Evolutionary conservation across 352 stramenopile genomes (phyloP), one percentile per base, ranked within the genome.

Genomic region (Pilasporangium apinafurcum): DNA sequence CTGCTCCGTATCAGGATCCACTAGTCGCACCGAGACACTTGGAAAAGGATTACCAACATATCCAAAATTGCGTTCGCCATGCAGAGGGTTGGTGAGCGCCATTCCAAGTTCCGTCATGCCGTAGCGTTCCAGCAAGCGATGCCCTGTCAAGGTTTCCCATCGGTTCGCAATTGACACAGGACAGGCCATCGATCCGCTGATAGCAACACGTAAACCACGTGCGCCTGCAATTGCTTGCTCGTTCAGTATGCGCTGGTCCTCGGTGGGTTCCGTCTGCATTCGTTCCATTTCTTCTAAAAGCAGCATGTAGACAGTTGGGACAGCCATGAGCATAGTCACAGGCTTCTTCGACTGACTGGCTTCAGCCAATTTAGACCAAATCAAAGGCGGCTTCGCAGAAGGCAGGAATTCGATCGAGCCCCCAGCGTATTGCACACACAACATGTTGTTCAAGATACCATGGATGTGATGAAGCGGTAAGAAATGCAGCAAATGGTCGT

Each of bases 31-130:
- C 2, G 75, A 56, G 2, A 96, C 79, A 40, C 69, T 88, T 2
- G 86, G 86, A 25, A 97, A 84, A 12, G 83, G 69, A 32, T 69
- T 41, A 1, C 87, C 90, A 1, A 97, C 90, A 52, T 83, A 91
- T 5, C 87, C 90, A 4, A 90, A 56, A 37, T 88, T 68, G 14
- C 83, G 65, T 10, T 86, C 59, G 20, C 67, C 61, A 43, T 69
- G 55, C 57, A 92, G 49, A 28, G 87, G 74, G 44, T 97, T 96
- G 3, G 78, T 89, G 6, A 97, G 60, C 8, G 78, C 86, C 90
- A 97, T 97, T 8, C 83, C 85, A 36, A 96, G 68, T 59, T 97
- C 87, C 0, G 80, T 96, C 86, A 96, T 97, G 8, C 87, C 87
- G 46, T 96, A 96, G 13, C 89, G 62, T 52, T 97, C 90, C 20